Evolutionary conservation across 192 early-diverging fungal species (phyloP), one percentile per base, ranked within the genome.

Genomic region (Backusella mclennaniae): DNA sequence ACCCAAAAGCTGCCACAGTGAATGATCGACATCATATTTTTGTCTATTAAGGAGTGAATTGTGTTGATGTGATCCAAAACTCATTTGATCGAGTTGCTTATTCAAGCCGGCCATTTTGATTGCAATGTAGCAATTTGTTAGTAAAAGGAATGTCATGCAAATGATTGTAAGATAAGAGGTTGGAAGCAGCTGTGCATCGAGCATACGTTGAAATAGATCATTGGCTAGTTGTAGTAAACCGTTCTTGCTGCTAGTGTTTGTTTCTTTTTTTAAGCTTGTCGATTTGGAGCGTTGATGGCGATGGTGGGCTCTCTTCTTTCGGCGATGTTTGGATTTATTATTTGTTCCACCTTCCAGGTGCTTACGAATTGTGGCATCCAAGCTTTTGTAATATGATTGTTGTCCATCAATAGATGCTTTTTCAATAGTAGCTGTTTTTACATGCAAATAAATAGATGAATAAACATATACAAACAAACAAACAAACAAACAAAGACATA

Each of bases 281-380:
- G 56, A 35, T 53, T 26, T 31, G 71, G 49, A 35, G 26, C 56
- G 56, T 14, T 63, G 56, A 63, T 15, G 29, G 9, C 56, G 14
- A 63, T 15, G 29, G 12, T 73, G 14, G 33, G 29, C 35, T 9
- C 19, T 17, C 33, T 35, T 49, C 19, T 35, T 49, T 33, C 44
- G 44, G 3, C 33, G 31, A 15, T 23, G 68, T 11, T 69, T 69
- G 1, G n/a, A 21, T 12, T 36, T 35, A 0, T 38, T 69, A 19
- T 14, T 35, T 38, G 35, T 11, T 35, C 68, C 70, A 31, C 44
- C 70, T 63, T 63, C 84, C 76, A 87, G 82, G 72, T 87, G 76
- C 66, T 85, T 86, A 17, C 83, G 78, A 9, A 86, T 76, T 15
- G 73, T 74, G n/a, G 53, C 70, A 68, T 85, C 78, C 33, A 90